Base-by-base conservation (phyloP, 371 early-diverging fungal genomes). In the Mucor plumbeus region DNA sequence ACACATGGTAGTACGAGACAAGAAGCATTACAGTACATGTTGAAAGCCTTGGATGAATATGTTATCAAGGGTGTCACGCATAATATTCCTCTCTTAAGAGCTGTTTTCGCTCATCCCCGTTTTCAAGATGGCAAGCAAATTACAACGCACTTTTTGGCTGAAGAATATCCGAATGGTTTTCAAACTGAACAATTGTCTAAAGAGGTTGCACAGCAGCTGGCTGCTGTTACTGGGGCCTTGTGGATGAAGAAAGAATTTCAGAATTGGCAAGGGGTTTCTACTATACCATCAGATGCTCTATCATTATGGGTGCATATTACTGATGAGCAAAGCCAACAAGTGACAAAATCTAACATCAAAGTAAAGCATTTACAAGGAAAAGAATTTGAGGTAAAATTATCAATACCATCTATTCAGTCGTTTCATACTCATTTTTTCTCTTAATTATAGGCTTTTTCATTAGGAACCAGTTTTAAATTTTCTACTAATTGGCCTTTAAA, bases 11-110 rank as follows among this genome's bases (percentile, higher is more conserved):
- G 79, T 6, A 93, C 90, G 0, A 88, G 99, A 57, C 78, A 86
- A 35, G 88, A 88, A 69, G 94, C 96, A 1, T 81, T 95, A 11
- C 75, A 85, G 43, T 79, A 70, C 36, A 95, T 97, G 96, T 75
- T 88, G 55, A 76, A 85, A 34, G 96, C 97, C 9, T 82, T 99
- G 61, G 96, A 97, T 78, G 84, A 76, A 48, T 96, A 96, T 73
- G 92, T 97, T 35, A 97, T 98, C 76, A 90, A 91, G 67, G 95
- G 93, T 59, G 97, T 98, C 6, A 96, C 96, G 3, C 97, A 97
- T 85, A 98, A 98, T 75, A 91, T 98, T 38, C 96, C 98, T 7
- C 83, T 98, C 7, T 74, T 98, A 64, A 90, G 95, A 48, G 95
- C 94, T 64, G 95, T 98, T 19, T 80, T 95, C 64, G 75, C 87